phyloP scores from a whole-genome alignment of 2,329 filamentous ascomycete genomes.

The Drechslerella dactyloides region DNA sequence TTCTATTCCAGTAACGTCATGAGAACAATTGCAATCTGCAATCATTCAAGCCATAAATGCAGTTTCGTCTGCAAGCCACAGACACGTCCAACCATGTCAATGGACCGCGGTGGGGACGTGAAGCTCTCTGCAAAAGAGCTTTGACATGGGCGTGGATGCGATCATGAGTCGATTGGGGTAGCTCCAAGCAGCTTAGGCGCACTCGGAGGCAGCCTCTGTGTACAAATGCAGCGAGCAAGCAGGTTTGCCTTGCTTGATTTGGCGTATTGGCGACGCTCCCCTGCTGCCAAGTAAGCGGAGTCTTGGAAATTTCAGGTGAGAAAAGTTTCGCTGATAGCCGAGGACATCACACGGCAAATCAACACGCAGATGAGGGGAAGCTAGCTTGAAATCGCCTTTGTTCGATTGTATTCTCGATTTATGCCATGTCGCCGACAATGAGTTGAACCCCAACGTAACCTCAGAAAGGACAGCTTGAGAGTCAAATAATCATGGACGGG shows the following conservation, averaged over 20 bases:
- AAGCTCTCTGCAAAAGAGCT: background rate
- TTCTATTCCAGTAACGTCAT: background rate
- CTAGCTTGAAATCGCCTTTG: conserved; percentile 26
- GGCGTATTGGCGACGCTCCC: background rate
- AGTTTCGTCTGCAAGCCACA: conserved; percentile 34
- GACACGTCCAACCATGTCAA: conserved; percentile 28
- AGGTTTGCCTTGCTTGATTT: background rate
- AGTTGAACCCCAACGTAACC: too few species aligned
- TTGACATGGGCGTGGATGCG: background rate
- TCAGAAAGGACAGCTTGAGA: too few species aligned
- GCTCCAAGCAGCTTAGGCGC: conserved; percentile 20
- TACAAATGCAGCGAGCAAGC: background rate
- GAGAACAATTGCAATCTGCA: background rate
- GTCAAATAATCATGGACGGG: too few species aligned
- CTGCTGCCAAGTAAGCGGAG: conserved; percentile 6
- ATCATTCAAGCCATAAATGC: conserved; percentile 30
- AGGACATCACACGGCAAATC: conserved; percentile 8
- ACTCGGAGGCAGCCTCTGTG: conserved; percentile 27
- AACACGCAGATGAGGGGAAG: conserved; percentile 17
- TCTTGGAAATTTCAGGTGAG: background rate
- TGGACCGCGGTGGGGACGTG: background rate
- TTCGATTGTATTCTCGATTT: conserved; percentile 13
- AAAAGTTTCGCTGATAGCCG: conserved; percentile 42
- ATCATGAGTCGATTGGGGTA: background rate
- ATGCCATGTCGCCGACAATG: too few species aligned